A percentile compares a stretch with the other conserved stretches of the same genome.
Conservation (phyloP, 768 basidiomycete genomes). For the Trametopsis cervina region DNA sequence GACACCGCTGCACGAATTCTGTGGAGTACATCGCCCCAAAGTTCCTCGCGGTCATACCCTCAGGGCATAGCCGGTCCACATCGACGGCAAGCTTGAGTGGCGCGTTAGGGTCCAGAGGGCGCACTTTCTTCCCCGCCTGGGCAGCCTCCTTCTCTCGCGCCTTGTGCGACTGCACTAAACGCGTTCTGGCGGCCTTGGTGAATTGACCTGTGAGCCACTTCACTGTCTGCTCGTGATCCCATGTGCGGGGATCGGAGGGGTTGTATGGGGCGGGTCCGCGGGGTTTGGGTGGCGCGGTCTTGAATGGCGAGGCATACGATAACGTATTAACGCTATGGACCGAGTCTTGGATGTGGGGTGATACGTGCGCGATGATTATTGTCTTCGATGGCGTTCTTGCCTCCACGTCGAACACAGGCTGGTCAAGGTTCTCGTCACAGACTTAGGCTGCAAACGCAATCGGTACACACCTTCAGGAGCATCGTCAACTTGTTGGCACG, state of each 20-base stretch:
- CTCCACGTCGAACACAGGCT: conserved; percentile 32
- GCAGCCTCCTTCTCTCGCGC: conserved; percentile 4
- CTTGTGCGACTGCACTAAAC: conserved; percentile 1
- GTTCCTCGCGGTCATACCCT: conserved; percentile 23
- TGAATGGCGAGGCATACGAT: conserved; percentile 29
- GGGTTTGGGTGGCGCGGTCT: conserved; percentile 23
- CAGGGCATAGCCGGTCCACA: conserved; percentile 23
- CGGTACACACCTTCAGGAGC: conserved; percentile 25
- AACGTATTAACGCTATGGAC: conserved; percentile 28
- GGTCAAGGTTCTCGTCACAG: background rate
- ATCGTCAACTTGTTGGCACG: conserved; percentile 29
- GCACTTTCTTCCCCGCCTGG: conserved; percentile 10
- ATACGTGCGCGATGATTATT: conserved; percentile 31
- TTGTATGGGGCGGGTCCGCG: conserved; percentile 27
- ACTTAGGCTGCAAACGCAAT: background rate
- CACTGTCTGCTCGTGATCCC: conserved; percentile 24
- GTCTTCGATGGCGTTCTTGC: conserved; percentile 24
- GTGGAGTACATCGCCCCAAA: conserved; percentile 24
- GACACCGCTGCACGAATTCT: conserved; percentile 25
- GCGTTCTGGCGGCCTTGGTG: conserved; percentile 9
- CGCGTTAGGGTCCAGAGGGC: conserved; percentile 1
- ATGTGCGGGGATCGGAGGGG: conserved; percentile 26
- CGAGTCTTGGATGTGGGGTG: conserved; percentile 30
- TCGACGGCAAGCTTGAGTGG: conserved; percentile 20
- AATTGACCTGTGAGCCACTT: conserved; percentile 25